Evolutionary conservation across 2,329 filamentous ascomycete genomes (phyloP), one percentile per base, ranked within the genome.

Genomic region (Cercospora brassicicola): DNA sequence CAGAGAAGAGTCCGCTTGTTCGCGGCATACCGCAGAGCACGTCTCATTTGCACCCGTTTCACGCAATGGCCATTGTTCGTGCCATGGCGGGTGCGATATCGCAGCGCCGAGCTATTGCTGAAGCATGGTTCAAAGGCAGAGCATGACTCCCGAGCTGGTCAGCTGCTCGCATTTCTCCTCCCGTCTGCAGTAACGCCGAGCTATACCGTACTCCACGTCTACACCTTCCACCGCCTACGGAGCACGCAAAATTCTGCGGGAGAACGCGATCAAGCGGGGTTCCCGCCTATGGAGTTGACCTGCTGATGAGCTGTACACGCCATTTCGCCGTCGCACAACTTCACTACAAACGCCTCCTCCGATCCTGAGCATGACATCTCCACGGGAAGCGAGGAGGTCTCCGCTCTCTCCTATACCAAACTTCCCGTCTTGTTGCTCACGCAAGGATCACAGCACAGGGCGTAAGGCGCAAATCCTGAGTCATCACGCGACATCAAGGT

Each of bases 351-450:
- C 36, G 36, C 36, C 36, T n/a, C 20, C 23, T 18, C 59, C 31
- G n/a, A 11, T 62, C 59, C 59, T 62, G 36, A 62, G 39, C 36
- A 45, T 13, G 39, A 62, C 39, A 62, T 26, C 39, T 62, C 59
- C 59, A 30, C 30, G 59, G 59, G 15, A 42, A n/a, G 36, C 36
- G 36, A 42, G 36, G 36, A n/a, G 15, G 36, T 42, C 36, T 42
- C 36, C 36, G n/a, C 36, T 42, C 36, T 42, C 36, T 42, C 36
- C 36, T n/a, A 42, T n/a, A 42, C 36, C 36, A 42, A 9, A 42
- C 36, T 42, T 42, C 15, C 36, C 36, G 36, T 8, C 6, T 42
- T n/a, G 36, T 42, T 42, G 36, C 36, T 42, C 42, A 48, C 42
- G 42, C 42, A 20, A 20, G 42, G 42, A 48, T 48, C 20, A 23